Evolutionary conservation across 306 rosid species (phyloP).

Genomic region (Crotalaria pallida): DNA sequence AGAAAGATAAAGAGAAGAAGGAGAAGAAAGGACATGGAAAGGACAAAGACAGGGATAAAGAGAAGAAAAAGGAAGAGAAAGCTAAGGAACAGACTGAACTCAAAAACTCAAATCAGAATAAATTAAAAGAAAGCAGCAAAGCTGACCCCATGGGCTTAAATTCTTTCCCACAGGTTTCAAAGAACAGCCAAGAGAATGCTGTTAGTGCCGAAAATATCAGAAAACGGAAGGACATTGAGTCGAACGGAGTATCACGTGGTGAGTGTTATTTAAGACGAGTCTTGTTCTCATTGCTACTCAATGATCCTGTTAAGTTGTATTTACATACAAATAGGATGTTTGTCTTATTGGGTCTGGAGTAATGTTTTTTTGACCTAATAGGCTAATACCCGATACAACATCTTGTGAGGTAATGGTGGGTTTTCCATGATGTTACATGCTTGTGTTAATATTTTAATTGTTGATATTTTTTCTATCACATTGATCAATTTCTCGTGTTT

Average conservation of each 20-base stretch:
- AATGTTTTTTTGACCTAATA: constrained; percentile 17
- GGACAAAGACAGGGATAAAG: constrained; percentile 75
- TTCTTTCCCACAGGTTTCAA: constrained; percentile 38
- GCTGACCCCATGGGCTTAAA: constrained; percentile 34
- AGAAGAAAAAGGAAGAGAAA: constrained; percentile 56
- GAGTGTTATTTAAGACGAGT: constrained; percentile 45
- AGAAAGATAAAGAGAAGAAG: constrained; percentile 58
- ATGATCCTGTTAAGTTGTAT: constrained; percentile 22
- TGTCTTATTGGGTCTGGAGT: constrained; percentile 30
- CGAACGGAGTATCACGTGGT: constrained; percentile 81
- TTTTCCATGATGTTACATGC: constrained; percentile 16
- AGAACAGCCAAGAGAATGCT: constrained; percentile 39
- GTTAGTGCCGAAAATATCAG: constrained; percentile 46
- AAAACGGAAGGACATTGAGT: constrained; percentile 77
- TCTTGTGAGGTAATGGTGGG: constrained; percentile 23
- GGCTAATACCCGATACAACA: constrained; percentile 11
- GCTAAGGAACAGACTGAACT: constrained; percentile 30
- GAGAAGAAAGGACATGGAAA: constrained; percentile 76
- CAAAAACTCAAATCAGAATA: constrained; percentile 33
- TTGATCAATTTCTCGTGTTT: constrained; percentile 19
- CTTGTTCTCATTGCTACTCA: constrained; percentile 31
- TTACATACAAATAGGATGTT: constrained; percentile 27
- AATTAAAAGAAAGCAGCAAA: constrained; percentile 44
- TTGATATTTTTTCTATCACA: constrained; percentile 4
- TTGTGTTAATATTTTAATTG: constrained; percentile 17